Conservation (phyloP, 208 protist species). For the Leishmania major region DNA sequence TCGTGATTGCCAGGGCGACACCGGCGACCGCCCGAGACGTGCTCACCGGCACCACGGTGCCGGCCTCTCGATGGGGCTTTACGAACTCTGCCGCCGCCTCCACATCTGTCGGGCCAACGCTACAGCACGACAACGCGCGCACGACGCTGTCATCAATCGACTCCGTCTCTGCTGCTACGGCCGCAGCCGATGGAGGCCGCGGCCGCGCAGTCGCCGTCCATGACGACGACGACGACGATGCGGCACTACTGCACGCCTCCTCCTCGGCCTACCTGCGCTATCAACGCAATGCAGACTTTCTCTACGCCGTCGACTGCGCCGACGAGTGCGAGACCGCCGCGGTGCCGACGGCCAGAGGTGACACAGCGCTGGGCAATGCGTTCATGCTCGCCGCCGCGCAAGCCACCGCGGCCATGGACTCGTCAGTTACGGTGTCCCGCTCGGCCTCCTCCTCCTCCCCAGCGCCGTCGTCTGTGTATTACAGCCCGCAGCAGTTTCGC, state of each 20-base stretch:
- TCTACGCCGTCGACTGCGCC: slow-evolving; percentile 19
- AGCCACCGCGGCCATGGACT: neutral
- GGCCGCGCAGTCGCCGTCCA: neutral
- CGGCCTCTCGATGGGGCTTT: neutral
- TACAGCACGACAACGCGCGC: neutral
- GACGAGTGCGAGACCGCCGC: slow-evolving; percentile 1
- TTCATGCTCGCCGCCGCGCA: neutral
- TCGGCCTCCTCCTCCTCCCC: neutral
- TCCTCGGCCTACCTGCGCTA: slow-evolving; percentile 15
- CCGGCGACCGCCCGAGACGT: neutral
- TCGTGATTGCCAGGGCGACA: neutral
- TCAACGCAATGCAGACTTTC: slow-evolving; percentile 21
- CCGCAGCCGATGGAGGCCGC: neutral
- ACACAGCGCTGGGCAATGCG: neutral
- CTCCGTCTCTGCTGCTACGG: neutral
- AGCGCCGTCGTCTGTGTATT: slow-evolving; percentile 20
- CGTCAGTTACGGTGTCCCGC: neutral
- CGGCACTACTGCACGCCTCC: neutral
- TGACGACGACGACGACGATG: neutral
- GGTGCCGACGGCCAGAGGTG: neutral
- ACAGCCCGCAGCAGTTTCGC: slow-evolving; percentile 24
- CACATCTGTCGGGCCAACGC: neutral
- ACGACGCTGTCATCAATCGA: neutral
- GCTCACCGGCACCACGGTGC: neutral
- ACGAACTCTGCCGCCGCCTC: neutral